phyloP scores from a whole-genome alignment of 1,284 basidiomycete species.

The Agroathelia rolfsii region DNA sequence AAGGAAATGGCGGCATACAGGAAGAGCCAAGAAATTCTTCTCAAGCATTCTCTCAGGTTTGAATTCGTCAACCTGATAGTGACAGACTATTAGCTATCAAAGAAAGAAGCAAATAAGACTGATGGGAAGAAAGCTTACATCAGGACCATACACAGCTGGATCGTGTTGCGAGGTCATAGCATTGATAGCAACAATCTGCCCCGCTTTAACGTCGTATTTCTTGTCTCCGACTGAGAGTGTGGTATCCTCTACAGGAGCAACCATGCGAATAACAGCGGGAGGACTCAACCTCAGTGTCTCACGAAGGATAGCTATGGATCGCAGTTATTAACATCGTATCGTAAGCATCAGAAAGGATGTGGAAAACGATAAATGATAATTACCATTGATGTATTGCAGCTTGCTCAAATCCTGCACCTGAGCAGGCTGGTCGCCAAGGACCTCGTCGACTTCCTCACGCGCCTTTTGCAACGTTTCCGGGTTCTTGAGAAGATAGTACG shows the following conservation, averaged over 20 bases:
- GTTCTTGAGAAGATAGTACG: constrained; percentile 36
- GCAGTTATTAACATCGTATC: background rate
- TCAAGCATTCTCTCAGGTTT: constrained; percentile 39
- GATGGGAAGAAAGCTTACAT: constrained; percentile 24
- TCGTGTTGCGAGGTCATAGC: constrained; percentile 30
- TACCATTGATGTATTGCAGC: constrained; percentile 33
- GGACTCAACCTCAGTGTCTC: constrained; percentile 38
- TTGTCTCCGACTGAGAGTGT: constrained; percentile 29
- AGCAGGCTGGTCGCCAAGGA: constrained; percentile 28
- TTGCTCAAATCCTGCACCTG: constrained; percentile 29
- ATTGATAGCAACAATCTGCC: constrained; percentile 21
- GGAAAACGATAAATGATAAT: constrained; percentile 2
- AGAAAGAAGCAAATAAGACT: background rate
- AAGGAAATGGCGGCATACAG: constrained; percentile 23
- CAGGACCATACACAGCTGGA: constrained; percentile 37
- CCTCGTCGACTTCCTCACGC: constrained; percentile 34
- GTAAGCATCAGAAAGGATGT: background rate
- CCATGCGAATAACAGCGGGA: constrained; percentile 27
- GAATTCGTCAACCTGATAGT: constrained; percentile 24
- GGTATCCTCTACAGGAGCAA: constrained; percentile 27
- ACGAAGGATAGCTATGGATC: constrained; percentile 29
- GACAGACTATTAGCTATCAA: background rate
- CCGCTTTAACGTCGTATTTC: constrained; percentile 31
- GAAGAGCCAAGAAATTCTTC: constrained; percentile 33
- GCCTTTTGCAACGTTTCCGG: constrained; percentile 33